A percentile compares a stretch with the other conserved stretches of the same genome.
phyloP scores from a whole-genome alignment of 169 alveolate species.

The Pseudocohnilembus persalinus region DNA sequence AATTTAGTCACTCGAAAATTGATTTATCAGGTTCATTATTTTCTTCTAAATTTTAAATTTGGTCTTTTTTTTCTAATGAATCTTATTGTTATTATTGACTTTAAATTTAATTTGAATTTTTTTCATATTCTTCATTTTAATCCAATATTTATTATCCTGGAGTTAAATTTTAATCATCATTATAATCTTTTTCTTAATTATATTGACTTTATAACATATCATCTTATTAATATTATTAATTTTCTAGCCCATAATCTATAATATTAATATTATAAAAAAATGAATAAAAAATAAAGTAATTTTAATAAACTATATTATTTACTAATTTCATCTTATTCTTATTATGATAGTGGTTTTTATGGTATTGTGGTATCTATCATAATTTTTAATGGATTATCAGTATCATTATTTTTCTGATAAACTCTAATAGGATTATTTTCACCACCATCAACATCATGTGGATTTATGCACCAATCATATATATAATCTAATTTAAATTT shows the following conservation, averaged over 20 bases:
- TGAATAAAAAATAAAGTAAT: too few relatives aligned
- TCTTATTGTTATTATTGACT: too few relatives aligned
- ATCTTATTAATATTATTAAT: background rate
- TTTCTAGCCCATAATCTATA: background rate
- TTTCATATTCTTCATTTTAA: background rate
- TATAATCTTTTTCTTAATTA: background rate
- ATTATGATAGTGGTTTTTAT: too few relatives aligned
- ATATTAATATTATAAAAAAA: too few relatives aligned
- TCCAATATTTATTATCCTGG: background rate
- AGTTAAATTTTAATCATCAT: background rate
- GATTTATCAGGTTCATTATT: too few relatives aligned
- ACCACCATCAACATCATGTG: too few relatives aligned
- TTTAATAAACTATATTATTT: too few relatives aligned
- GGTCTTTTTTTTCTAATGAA: too few relatives aligned
- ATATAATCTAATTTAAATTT: constrained; percentile 30
- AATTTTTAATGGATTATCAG: background rate
- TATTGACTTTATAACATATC: background rate
- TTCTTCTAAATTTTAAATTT: too few relatives aligned
- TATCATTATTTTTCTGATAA: background rate
- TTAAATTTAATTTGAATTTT: too few relatives aligned
- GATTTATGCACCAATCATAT: constrained; percentile 29
- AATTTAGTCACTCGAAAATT: too few relatives aligned
- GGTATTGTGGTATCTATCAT: background rate
- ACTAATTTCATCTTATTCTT: background rate
- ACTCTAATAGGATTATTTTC: background rate